Evolutionary conservation across 129 eudicot species (phyloP).

Genomic region (Lonicera japonica): DNA sequence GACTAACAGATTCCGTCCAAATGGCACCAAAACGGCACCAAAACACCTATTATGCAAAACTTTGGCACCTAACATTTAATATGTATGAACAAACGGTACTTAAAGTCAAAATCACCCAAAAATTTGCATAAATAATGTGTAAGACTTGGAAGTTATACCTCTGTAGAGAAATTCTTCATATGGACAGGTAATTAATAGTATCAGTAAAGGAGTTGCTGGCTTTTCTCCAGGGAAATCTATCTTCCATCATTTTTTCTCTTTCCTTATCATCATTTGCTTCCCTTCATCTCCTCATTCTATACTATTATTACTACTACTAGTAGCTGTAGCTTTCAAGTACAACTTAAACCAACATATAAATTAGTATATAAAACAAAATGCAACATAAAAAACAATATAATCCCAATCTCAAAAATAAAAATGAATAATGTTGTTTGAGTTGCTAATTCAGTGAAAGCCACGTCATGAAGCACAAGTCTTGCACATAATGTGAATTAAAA

Average conservation of each 20-base stretch:
- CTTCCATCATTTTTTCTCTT: conserved; percentile 44
- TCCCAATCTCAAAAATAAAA: not conserved
- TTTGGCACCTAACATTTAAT: too few species aligned
- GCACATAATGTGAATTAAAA: too few species aligned
- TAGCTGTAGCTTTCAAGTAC: conserved; percentile 40
- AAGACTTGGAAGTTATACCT: too few species aligned
- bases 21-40: too few species aligned
- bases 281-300: conserved; percentile 47
- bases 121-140: too few species aligned
- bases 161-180: conserved; percentile 66
- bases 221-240: conserved; percentile 64
- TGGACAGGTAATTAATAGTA: conserved; percentile 61
- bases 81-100: too few species aligned
- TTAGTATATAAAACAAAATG: not conserved
- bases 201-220: conserved; percentile 63
- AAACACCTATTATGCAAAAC: too few species aligned
- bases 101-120: too few species aligned
- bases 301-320: conserved; percentile 1
- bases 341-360: conserved; percentile 28
- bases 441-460: too few species aligned
- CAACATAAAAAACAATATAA: not conserved
- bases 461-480: too few species aligned
- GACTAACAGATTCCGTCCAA: too few species aligned
- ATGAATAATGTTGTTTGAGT: too few species aligned
- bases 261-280: conserved; percentile 27